phyloP scores from a whole-genome alignment of 768 basidiomycete species.

The Tulasnella sp. region DNA sequence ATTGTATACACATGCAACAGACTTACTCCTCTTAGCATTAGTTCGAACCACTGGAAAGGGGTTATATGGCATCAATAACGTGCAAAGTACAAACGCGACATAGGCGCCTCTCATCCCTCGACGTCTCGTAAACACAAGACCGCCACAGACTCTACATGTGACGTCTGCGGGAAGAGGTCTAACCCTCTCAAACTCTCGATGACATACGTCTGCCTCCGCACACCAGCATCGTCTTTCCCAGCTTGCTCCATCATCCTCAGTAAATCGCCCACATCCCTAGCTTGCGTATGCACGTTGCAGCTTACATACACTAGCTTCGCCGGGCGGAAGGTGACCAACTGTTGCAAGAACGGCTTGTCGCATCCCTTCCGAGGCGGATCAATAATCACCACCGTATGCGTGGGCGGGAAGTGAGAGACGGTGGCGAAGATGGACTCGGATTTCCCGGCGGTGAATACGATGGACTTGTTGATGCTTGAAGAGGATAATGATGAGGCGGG shows the following conservation, averaged over 20 bases:
- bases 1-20: too few species aligned
- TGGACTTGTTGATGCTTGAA: conserved; percentile 33
- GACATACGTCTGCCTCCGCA: conserved; percentile 41
- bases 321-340: conserved; percentile 40
- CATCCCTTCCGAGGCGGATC: conserved; percentile 96
- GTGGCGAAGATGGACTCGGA: conserved; percentile 73
- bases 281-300: conserved; percentile 92
- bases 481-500: conserved; percentile 20
- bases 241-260: conserved; percentile 34
- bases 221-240: conserved; percentile 28
- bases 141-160: conserved; percentile 71
- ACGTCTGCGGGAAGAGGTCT: conserved; percentile 93
- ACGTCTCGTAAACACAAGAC: not conserved
- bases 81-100: too few species aligned
- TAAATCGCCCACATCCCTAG: conserved; percentile 74
- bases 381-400: conserved; percentile 58
- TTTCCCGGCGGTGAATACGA: conserved; percentile 64
- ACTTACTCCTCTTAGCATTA: too few species aligned
- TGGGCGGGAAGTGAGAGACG: conserved; percentile 53
- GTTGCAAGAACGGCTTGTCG: conserved; percentile 46
- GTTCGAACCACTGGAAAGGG: too few species aligned
- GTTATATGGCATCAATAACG: too few species aligned
- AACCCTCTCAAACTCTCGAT: conserved; percentile 80
- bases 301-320: conserved; percentile 77
- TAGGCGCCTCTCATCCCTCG: too few species aligned